A percentile compares a stretch with the other conserved stretches of the same genome.
phyloP scores from a whole-genome alignment of 2,329 filamentous ascomycete species.

The Shiraia sp. region DNA sequence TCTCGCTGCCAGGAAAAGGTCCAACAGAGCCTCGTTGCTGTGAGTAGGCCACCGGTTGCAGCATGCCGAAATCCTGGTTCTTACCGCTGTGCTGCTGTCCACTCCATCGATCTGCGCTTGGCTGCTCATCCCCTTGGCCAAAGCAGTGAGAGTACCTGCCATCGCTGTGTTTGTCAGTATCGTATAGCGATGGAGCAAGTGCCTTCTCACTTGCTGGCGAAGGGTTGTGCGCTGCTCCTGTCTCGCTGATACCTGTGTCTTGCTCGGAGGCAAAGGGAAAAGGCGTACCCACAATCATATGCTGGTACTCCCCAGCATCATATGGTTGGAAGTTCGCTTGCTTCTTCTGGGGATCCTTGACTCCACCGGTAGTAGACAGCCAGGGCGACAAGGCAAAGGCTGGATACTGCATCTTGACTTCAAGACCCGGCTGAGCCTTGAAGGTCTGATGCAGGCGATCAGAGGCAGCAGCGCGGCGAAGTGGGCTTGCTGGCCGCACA shows the following conservation, averaged over 20 bases:
- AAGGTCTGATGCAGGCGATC: conserved; percentile 20
- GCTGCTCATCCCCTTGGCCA: conserved; percentile 13
- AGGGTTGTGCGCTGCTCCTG: not conserved
- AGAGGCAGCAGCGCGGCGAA: conserved; percentile 18
- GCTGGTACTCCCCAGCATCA: conserved; percentile 31
- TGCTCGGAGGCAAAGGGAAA: conserved; percentile 19
- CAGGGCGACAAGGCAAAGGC: conserved; percentile 18
- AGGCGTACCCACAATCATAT: conserved; percentile 27
- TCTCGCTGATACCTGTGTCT: not conserved
- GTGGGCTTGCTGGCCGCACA: conserved; percentile 15
- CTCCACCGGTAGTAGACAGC: conserved; percentile 10
- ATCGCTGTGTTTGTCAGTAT: too few relatives aligned
- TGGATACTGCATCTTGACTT: conserved; percentile 15
- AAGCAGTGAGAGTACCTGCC: conserved; percentile 10
- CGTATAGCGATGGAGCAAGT: not conserved
- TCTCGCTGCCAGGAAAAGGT: conserved; percentile 22
- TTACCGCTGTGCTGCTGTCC: conserved; percentile 11
- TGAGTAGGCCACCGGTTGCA: conserved; percentile 39
- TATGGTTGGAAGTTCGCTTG: conserved; percentile 29
- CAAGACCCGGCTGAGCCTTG: conserved; percentile 7
- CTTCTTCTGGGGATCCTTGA: conserved; percentile 16
- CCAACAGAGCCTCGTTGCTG: conserved; percentile 25
- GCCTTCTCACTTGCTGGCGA: not conserved
- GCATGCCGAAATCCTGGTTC: conserved; percentile 6
- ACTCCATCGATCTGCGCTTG: conserved; percentile 17